Evolutionary conservation across 1,139 yeast genomes (phyloP).

Genomic region (Magnusiomyces clavatus): DNA sequence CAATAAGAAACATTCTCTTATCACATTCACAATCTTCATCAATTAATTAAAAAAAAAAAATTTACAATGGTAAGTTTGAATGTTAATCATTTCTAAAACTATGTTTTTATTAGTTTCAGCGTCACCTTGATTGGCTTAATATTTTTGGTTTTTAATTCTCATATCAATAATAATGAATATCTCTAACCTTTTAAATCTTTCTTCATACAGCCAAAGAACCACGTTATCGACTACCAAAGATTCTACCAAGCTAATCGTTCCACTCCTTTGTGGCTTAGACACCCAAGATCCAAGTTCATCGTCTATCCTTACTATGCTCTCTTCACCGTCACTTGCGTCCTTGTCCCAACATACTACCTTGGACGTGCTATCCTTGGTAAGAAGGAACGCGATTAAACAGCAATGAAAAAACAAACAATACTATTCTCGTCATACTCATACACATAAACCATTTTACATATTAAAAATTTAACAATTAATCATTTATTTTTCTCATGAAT

Average conservation of each 20-base stretch:
- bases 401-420: background rate
- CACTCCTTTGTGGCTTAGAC: constrained; percentile 36
- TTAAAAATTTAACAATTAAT: too few species aligned
- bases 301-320: constrained; percentile 87
- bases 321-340: constrained; percentile 60
- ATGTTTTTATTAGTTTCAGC: too few species aligned
- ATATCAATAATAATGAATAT: background rate
- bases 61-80: background rate
- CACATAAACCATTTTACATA: too few species aligned
- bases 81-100: background rate
- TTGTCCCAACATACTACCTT: constrained; percentile 63
- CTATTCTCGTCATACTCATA: too few species aligned
- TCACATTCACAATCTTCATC: background rate
- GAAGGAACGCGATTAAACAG: constrained; percentile 6
- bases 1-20: background rate
- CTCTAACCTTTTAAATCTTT: background rate
- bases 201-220: constrained; percentile 21
- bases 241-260: constrained; percentile 33
- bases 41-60: background rate
- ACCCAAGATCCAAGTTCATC: constrained; percentile 62
- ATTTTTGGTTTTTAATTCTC: too few species aligned
- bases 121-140: too few species aligned
- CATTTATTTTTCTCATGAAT: too few species aligned
- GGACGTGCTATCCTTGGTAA: constrained; percentile 53
- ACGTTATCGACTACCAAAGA: constrained; percentile 33